Base-by-base conservation (phyloP, 345 rosid genomes). In the Cardamine occulta region DNA sequence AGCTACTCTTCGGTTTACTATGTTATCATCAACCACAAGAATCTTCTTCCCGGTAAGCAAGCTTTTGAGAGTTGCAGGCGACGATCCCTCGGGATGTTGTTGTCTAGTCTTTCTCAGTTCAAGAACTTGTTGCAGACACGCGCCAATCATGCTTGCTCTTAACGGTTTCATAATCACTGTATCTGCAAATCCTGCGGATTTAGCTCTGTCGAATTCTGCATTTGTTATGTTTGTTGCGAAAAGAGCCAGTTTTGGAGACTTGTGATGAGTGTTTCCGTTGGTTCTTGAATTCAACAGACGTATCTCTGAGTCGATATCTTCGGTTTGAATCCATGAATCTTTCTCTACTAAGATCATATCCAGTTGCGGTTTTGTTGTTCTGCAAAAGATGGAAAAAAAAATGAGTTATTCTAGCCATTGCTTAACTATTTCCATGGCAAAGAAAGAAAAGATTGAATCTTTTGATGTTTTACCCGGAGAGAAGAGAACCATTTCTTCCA, bases 71-170 rank as follows among this genome's bases (percentile, higher is more conserved):
- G 81, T 78, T 61, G 51, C 69, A 0, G 77, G 81, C 0, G 86
- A 73, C 63, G 88, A 72, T 28, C 91, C 91, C 35, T 87, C 81
- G 0, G 77, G 80, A 15, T 80, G 83, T 49, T 82, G 84, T 60
- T 82, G 85, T 75, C 86, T 83, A 66, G 83, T 88, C 83, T 82
- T 88, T 53, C 95, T 93, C 31, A 80, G 79, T 55, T 87, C 93
- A 8, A 91, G 86, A 44, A 86, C 92, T 76, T 89, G 97, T 24
- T 86, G 97, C 40, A 95, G 86, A 85, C 97, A 95, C 24, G 99
- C 99, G 3, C 92, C 97, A 7, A 95, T 80, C 99, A 92, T 95
- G 76, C 96, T 95, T 55, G 97, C 93, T 80, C 99, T 85, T 70
- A 95, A 67, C 3, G 99, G 99, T 66, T 95, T 95, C 97, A 95